Base-by-base conservation (phyloP, 768 basidiomycete genomes). In the Amanita pseudoporphyria region DNA sequence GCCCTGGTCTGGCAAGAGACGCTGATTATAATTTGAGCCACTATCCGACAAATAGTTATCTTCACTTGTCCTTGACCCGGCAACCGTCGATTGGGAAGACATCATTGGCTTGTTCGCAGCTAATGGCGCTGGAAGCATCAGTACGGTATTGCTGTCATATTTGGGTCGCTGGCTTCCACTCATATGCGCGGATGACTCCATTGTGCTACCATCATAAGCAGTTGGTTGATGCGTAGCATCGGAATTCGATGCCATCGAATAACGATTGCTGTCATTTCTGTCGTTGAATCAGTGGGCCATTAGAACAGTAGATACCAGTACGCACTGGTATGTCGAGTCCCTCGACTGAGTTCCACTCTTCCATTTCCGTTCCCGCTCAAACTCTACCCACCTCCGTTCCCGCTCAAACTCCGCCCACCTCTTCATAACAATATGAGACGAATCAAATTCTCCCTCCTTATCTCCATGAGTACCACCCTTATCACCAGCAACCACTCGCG, bases 401-500 rank as follows among this genome's bases (percentile, higher is more conserved):
- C 95, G 74, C n/a, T n/a, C n/a, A n/a, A n/a, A n/a, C n/a, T n/a
- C n/a, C n/a, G n/a, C n/a, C n/a, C n/a, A n/a, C 35, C 91, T 80
- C 74, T 98, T 98, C 96, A 98, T 97, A 31, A 95, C 87, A 57
- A 99, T 98, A 67, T 94, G 83, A 39, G 82, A 78, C 24, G 93
- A 95, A 69, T 99, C 95, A 59, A 99, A 99, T 62, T 88, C 88
- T 63, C 96, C 96, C 54, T 95, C 91, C 71, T 98, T 99, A 62
- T 92, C 94, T 9, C 87, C 88, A 58, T 91, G 87, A 50, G 76
- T 76, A 46, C 58, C 69, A 32, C 74, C 79, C 57, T 77, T 80
- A 59, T 85, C 87, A 7, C 92, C 92, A 26, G 78, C 73, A 53
- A 85, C 68, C 67, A 80, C 83, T 53, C 96, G 77, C 31, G 96